Conservation (phyloP, 2,329 filamentous ascomycete species). For the Ilyonectria sp. region DNA sequence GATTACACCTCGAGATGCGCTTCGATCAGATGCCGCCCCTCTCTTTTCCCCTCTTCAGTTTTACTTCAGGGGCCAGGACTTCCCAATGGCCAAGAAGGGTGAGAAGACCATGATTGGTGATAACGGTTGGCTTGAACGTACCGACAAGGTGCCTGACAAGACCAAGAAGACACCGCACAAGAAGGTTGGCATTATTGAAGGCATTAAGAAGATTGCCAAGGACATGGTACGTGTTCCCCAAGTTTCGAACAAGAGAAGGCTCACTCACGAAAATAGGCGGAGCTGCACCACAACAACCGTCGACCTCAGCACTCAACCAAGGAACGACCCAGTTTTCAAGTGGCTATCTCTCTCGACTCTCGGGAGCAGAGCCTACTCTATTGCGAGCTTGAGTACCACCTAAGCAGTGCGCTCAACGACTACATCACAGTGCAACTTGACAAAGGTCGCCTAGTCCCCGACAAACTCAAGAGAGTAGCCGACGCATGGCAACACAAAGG, state of each 20-base stretch:
- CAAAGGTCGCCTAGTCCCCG: conserved; percentile 67
- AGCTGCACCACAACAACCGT: conserved; percentile 54
- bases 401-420: conserved; percentile 65
- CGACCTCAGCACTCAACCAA: conserved; percentile 51
- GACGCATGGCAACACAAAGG: conserved; percentile 68
- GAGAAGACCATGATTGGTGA: conserved; percentile 69
- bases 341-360: conserved; percentile 66
- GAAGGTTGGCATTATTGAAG: conserved; percentile 60
- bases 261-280: conserved; percentile 51
- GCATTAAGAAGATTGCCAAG: conserved; percentile 67
- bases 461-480: conserved; percentile 66
- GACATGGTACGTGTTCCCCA: conserved; percentile 62
- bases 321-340: conserved; percentile 47
- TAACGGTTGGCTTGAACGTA: conserved; percentile 71
- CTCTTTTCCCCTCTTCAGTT: conserved; percentile 61
- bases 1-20: conserved; percentile 17
- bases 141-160: conserved; percentile 44
- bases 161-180: conserved; percentile 52
- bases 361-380: conserved; percentile 73
- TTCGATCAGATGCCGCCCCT: conserved; percentile 37
- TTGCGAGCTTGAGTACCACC: conserved; percentile 70
- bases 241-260: not conserved
- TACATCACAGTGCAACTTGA: conserved; percentile 69
- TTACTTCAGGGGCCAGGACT: conserved; percentile 58
- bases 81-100: conserved; percentile 57